These are phyloP conservation scores for Starmerella powellii DNA, from an alignment of 805 yeast species.

Conservation along the genomic window DNA sequence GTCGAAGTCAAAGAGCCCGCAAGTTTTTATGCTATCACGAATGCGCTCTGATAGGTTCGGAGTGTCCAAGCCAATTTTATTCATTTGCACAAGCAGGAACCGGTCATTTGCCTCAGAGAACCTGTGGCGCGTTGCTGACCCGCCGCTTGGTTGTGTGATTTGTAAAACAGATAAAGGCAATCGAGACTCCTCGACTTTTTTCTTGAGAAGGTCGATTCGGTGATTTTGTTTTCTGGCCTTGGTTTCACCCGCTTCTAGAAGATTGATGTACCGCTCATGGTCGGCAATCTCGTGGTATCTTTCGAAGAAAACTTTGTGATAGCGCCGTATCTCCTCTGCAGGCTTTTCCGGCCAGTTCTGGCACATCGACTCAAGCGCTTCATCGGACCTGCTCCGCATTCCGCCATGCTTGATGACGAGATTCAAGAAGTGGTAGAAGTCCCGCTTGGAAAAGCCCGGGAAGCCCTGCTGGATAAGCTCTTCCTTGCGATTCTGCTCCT, in stretches of 20 bases:
- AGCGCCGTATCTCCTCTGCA: slow-evolving; percentile 62
- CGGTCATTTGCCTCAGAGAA: slow-evolving; percentile 86
- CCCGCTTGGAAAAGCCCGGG: slow-evolving; percentile 71
- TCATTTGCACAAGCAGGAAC: slow-evolving; percentile 63
- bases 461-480: slow-evolving; percentile 56
- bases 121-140: slow-evolving; percentile 31
- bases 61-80: slow-evolving; percentile 65
- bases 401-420: slow-evolving; percentile 70
- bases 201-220: slow-evolving; percentile 67
- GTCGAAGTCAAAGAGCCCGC: slow-evolving; percentile 72
- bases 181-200: slow-evolving; percentile 55
- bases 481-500: slow-evolving; percentile 56
- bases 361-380: slow-evolving; percentile 52
- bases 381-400: slow-evolving; percentile 26
- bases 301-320: slow-evolving; percentile 70
- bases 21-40: slow-evolving; percentile 53
- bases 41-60: slow-evolving; percentile 66
- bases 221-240: slow-evolving; percentile 48
- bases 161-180: slow-evolving; percentile 67
- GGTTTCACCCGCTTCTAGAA: slow-evolving; percentile 83
- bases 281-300: slow-evolving; percentile 72
- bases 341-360: slow-evolving; percentile 51
- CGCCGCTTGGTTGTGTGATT: slow-evolving; percentile 29
- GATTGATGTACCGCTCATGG: slow-evolving; percentile 67
- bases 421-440: slow-evolving; percentile 69